Conservation (phyloP, 139 green algal species). For the Volvox africanus region DNA sequence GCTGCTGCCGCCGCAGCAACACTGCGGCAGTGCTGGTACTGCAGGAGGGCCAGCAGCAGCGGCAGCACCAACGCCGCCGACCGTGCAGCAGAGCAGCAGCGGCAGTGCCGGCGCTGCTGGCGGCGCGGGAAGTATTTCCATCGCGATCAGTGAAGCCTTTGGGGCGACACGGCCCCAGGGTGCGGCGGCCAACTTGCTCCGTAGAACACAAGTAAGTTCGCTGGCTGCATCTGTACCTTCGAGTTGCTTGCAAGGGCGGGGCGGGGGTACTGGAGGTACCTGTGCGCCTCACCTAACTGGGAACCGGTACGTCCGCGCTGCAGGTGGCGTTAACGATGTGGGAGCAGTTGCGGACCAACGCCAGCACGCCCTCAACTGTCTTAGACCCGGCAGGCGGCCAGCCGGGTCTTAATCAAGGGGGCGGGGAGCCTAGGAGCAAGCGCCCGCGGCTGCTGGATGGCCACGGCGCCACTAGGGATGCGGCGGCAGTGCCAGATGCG, state of each 20-base stretch:
- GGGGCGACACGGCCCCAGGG: background rate
- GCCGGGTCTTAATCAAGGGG: constrained; percentile 5
- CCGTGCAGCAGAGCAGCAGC: constrained; percentile 34
- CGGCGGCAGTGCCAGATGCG: background rate
- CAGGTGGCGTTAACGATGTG: constrained; percentile 70
- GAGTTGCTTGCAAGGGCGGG: too few species aligned
- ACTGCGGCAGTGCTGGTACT: background rate
- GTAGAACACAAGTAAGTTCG: background rate
- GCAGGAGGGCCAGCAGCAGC: background rate
- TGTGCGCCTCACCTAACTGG: too few species aligned
- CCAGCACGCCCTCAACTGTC: constrained; percentile 81
- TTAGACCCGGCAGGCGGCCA: constrained; percentile 46
- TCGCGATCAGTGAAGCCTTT: background rate
- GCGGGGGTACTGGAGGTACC: too few species aligned
- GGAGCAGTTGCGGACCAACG: constrained; percentile 75
- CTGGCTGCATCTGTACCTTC: too few species aligned
- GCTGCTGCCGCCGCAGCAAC: background rate
- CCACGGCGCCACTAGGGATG: background rate
- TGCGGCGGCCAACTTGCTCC: constrained; percentile 5
- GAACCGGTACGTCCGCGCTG: background rate
- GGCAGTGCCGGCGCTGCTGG: constrained; percentile 18
- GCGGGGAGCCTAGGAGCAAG: background rate
- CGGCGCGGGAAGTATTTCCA: background rate
- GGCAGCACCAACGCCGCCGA: background rate
- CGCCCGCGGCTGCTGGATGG: background rate